These are phyloP conservation scores for Colletotrichum tropicale DNA, from an alignment of 2,329 filamentous ascomycete species.

Conservation along the genomic window DNA sequence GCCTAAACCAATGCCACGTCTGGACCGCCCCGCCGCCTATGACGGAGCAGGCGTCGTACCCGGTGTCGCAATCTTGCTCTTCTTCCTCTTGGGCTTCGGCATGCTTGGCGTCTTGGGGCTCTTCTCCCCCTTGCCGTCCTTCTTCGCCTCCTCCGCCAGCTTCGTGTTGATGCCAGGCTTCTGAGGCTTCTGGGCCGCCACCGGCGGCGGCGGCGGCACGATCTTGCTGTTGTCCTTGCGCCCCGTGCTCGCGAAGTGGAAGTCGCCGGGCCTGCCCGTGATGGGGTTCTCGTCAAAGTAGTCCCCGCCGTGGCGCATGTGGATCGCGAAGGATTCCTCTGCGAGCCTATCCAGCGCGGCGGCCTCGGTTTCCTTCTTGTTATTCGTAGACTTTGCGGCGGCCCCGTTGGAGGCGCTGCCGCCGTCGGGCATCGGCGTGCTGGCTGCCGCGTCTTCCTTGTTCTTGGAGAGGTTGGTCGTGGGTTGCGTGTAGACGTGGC, in stretches of 20 bases:
- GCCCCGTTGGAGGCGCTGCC: conserved; percentile 25
- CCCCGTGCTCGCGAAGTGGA: conserved; percentile 67
- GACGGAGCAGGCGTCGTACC: conserved; percentile 8
- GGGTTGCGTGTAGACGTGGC: conserved; percentile 54
- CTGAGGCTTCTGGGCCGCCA: not conserved
- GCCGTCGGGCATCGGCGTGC: conserved; percentile 51
- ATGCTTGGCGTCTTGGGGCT: conserved; percentile 44
- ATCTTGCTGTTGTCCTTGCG: conserved; percentile 46
- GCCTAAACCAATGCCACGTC: not conserved
- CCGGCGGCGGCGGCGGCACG: conserved; percentile 16
- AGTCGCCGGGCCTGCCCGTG: conserved; percentile 68
- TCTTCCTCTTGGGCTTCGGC: conserved; percentile 50
- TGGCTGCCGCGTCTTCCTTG: conserved; percentile 26
- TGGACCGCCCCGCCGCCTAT: not conserved
- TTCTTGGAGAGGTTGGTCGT: conserved; percentile 25
- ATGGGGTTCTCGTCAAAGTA: conserved; percentile 74
- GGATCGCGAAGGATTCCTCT: conserved; percentile 62
- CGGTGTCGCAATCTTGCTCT: conserved; percentile 45
- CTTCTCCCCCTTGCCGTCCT: conserved; percentile 51
- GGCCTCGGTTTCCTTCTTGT: conserved; percentile 42
- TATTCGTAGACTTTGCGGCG: conserved; percentile 24
- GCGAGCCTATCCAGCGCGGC: conserved; percentile 50
- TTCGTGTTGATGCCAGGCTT: conserved; percentile 44
- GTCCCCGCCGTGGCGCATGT: conserved; percentile 65
- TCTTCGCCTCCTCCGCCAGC: conserved; percentile 42